A percentile compares a stretch with the other conserved stretches of the same genome.
Conservation (phyloP, 2,329 filamentous ascomycete genomes). For the Lasiodiplodia sp. region DNA sequence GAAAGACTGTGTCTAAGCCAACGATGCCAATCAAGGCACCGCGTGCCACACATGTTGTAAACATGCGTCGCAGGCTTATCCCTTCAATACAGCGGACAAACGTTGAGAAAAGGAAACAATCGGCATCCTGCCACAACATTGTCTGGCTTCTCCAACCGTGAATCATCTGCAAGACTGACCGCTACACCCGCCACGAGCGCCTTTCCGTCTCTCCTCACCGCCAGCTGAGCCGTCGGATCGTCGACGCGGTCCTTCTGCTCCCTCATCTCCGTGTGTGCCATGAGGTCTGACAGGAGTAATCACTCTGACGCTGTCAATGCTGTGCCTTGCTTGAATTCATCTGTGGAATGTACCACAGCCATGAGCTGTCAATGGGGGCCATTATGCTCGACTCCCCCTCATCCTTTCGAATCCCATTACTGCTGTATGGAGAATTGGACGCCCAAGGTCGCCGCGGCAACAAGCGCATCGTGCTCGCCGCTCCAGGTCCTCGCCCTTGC, state of each 20-base stretch:
- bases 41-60: conserved; percentile 4
- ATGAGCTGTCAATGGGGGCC: not conserved
- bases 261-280: conserved; percentile 9
- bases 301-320: not conserved
- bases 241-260: not conserved
- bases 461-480: not conserved
- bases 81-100: not conserved
- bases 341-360: not conserved
- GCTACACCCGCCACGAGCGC: conserved; percentile 24
- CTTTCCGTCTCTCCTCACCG: conserved; percentile 4
- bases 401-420: not conserved
- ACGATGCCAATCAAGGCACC: not conserved
- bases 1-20: conserved; percentile 8
- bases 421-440: not conserved
- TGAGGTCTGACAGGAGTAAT: conserved; percentile 1
- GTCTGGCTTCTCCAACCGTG: not conserved
- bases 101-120: conserved; percentile 26
- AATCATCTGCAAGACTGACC: conserved; percentile 26
- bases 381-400: not conserved
- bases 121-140: conserved; percentile 1
- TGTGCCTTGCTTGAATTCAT: not conserved
- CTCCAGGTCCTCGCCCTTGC: not conserved
- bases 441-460: not conserved
- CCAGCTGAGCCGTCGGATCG: conserved; percentile 7
- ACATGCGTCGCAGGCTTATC: conserved; percentile 6